Conservation (phyloP, 306 rosid genomes). For the Gynostemma pentaphyllum region DNA sequence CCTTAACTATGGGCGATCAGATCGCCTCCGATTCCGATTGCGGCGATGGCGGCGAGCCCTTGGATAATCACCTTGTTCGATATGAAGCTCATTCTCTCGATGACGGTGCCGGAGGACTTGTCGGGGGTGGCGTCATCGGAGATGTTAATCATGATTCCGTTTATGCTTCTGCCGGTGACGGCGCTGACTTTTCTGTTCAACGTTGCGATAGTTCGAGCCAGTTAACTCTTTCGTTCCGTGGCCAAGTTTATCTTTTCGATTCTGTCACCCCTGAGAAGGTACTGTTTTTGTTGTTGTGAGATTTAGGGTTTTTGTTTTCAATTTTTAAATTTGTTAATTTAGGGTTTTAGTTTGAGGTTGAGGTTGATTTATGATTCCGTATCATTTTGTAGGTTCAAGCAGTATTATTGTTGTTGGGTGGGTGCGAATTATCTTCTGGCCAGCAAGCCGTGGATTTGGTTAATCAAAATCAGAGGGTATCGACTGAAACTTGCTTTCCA, state of each 20-base stretch:
- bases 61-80: constrained; percentile 43
- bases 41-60: constrained; percentile 30
- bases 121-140: constrained; percentile 29
- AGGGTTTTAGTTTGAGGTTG: too few relatives aligned
- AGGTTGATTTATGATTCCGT: neutral
- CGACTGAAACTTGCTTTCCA: constrained; percentile 1
- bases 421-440: constrained; percentile 47
- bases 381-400: constrained; percentile 67
- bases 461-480: constrained; percentile 55
- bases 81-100: constrained; percentile 50
- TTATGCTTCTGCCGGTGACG: constrained; percentile 28
- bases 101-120: constrained; percentile 27
- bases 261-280: constrained; percentile 84
- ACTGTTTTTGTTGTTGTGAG: neutral
- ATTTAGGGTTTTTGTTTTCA: constrained; percentile 9
- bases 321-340: too few relatives aligned
- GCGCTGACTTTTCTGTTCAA: constrained; percentile 33
- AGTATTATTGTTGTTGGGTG: constrained; percentile 71
- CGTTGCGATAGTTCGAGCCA: constrained; percentile 55
- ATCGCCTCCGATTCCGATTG: constrained; percentile 35
- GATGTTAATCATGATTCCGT: constrained; percentile 40
- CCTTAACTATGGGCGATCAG: constrained; percentile 44
- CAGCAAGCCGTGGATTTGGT: constrained; percentile 40
- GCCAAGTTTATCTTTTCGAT: constrained; percentile 86
- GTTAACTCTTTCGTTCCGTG: constrained; percentile 88